A percentile compares a stretch with the other conserved stretches of the same genome.
phyloP scores from a whole-genome alignment of 2,329 filamentous ascomycete genomes.

The Teratosphaeria epicoccoides region DNA sequence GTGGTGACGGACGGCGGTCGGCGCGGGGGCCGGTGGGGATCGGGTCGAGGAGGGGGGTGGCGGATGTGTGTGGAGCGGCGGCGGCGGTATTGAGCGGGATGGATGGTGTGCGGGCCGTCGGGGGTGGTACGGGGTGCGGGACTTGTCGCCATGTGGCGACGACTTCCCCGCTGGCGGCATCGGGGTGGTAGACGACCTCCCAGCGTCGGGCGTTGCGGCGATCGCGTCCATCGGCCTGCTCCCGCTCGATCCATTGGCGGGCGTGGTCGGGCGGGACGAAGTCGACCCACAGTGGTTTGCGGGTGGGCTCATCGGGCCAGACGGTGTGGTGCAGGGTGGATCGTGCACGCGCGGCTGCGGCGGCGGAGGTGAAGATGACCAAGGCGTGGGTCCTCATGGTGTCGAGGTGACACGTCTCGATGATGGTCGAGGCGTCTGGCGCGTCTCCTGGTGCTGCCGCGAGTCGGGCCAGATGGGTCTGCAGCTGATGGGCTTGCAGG shows the following conservation, averaged over 20 bases:
- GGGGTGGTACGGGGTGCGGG: background rate
- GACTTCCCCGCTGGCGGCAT: conserved; percentile 39
- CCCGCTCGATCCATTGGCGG: conserved; percentile 59
- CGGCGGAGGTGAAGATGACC: conserved; percentile 56
- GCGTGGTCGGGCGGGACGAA: conserved; percentile 73
- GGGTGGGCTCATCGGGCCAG: conserved; percentile 78
- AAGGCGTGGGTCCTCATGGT: conserved; percentile 81
- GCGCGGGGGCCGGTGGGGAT: conserved; percentile 13
- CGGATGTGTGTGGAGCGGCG: background rate
- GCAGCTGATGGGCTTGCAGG: conserved; percentile 57
- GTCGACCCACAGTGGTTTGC: conserved; percentile 79
- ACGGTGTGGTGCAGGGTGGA: conserved; percentile 63
- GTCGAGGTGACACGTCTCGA: conserved; percentile 69
- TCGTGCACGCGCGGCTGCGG: conserved; percentile 67
- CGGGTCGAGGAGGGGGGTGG: conserved; percentile 15
- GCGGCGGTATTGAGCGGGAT: conserved; percentile 7
- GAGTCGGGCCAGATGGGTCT: conserved; percentile 57
- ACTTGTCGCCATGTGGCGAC: background rate
- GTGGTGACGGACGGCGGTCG: conserved; percentile 1
- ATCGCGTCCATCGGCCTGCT: conserved; percentile 43
- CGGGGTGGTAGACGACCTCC: conserved; percentile 57
- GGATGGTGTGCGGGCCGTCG: conserved; percentile 1
- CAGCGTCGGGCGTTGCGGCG: conserved; percentile 44
- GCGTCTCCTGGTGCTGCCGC: conserved; percentile 44
- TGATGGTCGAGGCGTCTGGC: conserved; percentile 31